These are phyloP conservation scores for Chaetomiaceae sp. DNA, from an alignment of 2,329 filamentous ascomycete species.

Conservation along the genomic window DNA sequence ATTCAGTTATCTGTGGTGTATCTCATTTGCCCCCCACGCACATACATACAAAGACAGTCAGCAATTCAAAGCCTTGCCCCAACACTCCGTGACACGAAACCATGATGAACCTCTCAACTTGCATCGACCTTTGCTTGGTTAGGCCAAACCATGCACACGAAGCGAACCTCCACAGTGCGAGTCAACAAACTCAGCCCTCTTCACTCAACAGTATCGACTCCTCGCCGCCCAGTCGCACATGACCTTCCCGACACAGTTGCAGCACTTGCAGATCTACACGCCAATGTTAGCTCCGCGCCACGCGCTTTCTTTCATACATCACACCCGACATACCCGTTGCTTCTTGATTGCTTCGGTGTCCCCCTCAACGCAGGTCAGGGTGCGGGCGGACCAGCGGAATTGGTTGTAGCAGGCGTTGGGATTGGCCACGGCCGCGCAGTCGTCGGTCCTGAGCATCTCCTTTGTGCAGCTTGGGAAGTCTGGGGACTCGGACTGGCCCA, in stretches of 20 bases:
- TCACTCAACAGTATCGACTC: constrained; percentile 24
- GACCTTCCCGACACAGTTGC: constrained; percentile 32
- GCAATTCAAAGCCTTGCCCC: too few relatives aligned
- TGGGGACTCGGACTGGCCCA: too few relatives aligned
- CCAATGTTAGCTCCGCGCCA: neutral
- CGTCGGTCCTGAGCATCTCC: constrained; percentile 34
- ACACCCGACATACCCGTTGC: constrained; percentile 28
- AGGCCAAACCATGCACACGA: neutral
- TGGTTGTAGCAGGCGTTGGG: constrained; percentile 40
- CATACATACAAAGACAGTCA: too few relatives aligned
- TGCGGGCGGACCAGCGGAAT: constrained; percentile 35
- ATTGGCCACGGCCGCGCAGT: constrained; percentile 38
- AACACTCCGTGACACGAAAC: too few relatives aligned
- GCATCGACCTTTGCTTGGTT: too few relatives aligned
- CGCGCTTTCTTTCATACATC: too few relatives aligned
- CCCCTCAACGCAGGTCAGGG: constrained; percentile 36
- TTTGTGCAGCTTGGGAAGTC: constrained; percentile 31
- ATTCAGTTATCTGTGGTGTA: too few relatives aligned
- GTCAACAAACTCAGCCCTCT: too few relatives aligned
- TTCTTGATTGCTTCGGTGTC: constrained; percentile 31
- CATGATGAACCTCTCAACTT: too few relatives aligned
- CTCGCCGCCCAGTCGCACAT: constrained; percentile 37
- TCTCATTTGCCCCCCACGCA: too few relatives aligned
- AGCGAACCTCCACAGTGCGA: neutral
- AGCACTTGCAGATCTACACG: constrained; percentile 36